These are phyloP conservation scores for Globisporangium megalacanthum DNA, from an alignment of 352 stramenopile genomes.

Conservation along the genomic window DNA sequence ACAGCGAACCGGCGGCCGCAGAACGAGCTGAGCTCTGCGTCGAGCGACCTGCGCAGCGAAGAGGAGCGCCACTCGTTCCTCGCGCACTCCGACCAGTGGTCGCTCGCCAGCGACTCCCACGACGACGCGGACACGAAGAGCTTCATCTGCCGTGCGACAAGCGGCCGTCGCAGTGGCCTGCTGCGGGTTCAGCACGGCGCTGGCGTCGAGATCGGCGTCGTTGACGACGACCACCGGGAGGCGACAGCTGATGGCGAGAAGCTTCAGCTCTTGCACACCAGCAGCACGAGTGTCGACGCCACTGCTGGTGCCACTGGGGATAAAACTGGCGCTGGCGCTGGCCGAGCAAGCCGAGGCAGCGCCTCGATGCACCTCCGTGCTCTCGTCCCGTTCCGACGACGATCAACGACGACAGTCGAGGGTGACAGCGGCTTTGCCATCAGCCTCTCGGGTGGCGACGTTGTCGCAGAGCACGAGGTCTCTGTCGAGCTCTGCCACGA, in stretches of 20 bases:
- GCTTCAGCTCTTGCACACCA: slow-evolving; percentile 5
- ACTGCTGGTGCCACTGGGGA: background rate
- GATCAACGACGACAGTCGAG: slow-evolving; percentile 4
- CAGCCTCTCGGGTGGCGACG: slow-evolving; percentile 17
- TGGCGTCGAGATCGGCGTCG: slow-evolving; percentile 4
- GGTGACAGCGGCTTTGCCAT: slow-evolving; percentile 8
- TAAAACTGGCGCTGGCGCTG: background rate
- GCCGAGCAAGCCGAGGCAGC: background rate
- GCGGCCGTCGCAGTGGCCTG: slow-evolving; percentile 15
- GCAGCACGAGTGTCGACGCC: background rate
- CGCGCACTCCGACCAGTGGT: background rate
- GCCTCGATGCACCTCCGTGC: background rate
- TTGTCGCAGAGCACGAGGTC: slow-evolving; percentile 49
- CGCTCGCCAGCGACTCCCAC: background rate
- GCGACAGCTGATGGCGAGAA: slow-evolving; percentile 4
- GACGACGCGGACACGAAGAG: slow-evolving; percentile 16
- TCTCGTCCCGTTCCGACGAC: slow-evolving; percentile 8
- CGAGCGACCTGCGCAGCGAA: slow-evolving; percentile 9
- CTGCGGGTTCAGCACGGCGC: slow-evolving; percentile 21
- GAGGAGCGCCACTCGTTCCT: slow-evolving; percentile 14
- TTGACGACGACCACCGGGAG: background rate
- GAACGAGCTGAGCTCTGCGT: background rate
- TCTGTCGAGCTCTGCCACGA: slow-evolving; percentile 67
- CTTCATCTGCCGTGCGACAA: slow-evolving; percentile 23
- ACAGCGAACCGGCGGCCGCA: background rate